Conservation (phyloP, 768 basidiomycete species). For the Collybia nuda region DNA sequence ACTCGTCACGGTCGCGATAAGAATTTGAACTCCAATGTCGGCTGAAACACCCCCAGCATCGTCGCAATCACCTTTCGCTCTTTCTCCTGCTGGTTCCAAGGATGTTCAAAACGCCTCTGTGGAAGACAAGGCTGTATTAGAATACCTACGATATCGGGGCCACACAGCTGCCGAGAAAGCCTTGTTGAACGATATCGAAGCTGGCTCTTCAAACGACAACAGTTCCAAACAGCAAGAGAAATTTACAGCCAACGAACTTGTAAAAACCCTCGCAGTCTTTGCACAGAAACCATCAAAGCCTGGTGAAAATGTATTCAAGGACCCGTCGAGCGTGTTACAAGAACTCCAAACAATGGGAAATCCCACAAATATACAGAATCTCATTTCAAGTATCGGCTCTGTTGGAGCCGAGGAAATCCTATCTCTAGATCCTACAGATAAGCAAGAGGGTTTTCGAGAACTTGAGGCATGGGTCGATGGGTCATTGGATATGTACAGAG, state of each 20-base stretch:
- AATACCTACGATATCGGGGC: slow-evolving; percentile 51
- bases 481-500: slow-evolving; percentile 88
- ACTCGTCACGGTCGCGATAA: background rate
- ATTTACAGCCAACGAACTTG: slow-evolving; percentile 46
- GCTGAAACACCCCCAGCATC: slow-evolving; percentile 46
- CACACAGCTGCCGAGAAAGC: slow-evolving; percentile 48
- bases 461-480: slow-evolving; percentile 89
- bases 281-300: slow-evolving; percentile 66
- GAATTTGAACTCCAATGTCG: slow-evolving; percentile 16
- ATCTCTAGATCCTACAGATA: slow-evolving; percentile 79
- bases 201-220: slow-evolving; percentile 37
- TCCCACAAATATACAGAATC: slow-evolving; percentile 68
- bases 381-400: slow-evolving; percentile 75
- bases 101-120: slow-evolving; percentile 35
- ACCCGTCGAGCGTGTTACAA: slow-evolving; percentile 62
- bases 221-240: slow-evolving; percentile 42
- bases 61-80: slow-evolving; percentile 45
- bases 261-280: slow-evolving; percentile 62
- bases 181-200: slow-evolving; percentile 43
- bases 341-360: slow-evolving; percentile 70
- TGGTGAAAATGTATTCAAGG: slow-evolving; percentile 72
- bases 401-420: slow-evolving; percentile 83
- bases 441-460: slow-evolving; percentile 83
- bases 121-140: slow-evolving; percentile 42
- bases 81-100: slow-evolving; percentile 45